A percentile compares a stretch with the other conserved stretches of the same genome.
These are phyloP conservation scores for Isoetes taiwanensis DNA, from an alignment of 75 land plant species.

Conservation along the genomic window DNA sequence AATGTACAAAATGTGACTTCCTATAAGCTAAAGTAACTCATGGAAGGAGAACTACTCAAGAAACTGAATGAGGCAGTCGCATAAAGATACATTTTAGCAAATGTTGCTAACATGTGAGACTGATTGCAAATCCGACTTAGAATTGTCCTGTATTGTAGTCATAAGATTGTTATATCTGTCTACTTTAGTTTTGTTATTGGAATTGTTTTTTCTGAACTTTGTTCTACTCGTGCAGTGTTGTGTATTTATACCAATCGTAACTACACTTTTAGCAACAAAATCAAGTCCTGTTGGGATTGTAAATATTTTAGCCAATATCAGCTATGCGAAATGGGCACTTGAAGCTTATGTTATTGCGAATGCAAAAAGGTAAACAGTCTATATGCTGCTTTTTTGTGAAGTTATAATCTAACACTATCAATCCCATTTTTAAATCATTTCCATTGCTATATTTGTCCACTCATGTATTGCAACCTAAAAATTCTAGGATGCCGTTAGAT, in stretches of 20 bases:
- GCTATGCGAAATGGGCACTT: conserved; percentile 75
- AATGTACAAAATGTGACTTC: too few species aligned
- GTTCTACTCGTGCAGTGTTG: conserved; percentile 48
- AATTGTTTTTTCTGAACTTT: neutral
- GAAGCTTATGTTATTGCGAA: conserved; percentile 85
- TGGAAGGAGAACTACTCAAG: too few species aligned
- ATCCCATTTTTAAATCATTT: neutral
- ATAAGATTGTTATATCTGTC: neutral
- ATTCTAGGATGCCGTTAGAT: neutral
- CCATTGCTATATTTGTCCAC: neutral
- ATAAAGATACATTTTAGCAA: too few species aligned
- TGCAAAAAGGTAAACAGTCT: conserved; percentile 50
- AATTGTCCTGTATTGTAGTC: too few species aligned
- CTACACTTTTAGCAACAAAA: conserved; percentile 59
- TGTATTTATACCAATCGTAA: conserved; percentile 79
- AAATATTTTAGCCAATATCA: conserved; percentile 22
- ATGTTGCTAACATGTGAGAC: too few species aligned
- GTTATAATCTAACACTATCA: too few species aligned
- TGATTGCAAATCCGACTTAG: too few species aligned
- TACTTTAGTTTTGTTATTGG: too few species aligned
- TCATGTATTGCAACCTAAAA: neutral
- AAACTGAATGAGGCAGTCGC: too few species aligned
- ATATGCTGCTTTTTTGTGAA: neutral
- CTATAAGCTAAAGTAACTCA: too few species aligned
- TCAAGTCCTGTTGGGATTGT: conserved; percentile 21